Percentiles rank a stretch among this genome's conserved stretches.
phyloP scores from a whole-genome alignment of 371 early-diverging fungal species.

The Amoeboaphelidium protococcarum region DNA sequence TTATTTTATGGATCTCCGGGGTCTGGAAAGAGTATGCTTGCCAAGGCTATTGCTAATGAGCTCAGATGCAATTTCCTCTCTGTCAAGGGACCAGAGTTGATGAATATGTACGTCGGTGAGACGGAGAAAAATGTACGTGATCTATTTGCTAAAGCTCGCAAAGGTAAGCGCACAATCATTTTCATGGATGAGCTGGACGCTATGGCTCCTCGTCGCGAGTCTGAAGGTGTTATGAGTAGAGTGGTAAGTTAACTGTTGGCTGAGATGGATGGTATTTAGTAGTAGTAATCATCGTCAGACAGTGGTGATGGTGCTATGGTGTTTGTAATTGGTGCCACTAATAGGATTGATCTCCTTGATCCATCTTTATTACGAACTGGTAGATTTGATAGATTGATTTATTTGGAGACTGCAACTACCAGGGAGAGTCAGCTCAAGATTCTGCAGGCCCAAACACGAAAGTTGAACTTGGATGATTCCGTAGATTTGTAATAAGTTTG shows the following conservation, averaged over 20 bases:
- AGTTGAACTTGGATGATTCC: conserved; percentile 56
- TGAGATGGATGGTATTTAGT: conserved; percentile 77
- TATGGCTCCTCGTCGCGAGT: conserved; percentile 85
- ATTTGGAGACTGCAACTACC: conserved; percentile 64
- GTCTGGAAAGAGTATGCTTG: conserved; percentile 95
- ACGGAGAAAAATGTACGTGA: conserved; percentile 60
- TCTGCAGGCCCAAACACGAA: conserved; percentile 71
- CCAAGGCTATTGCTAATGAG: conserved; percentile 97
- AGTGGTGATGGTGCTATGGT: conserved; percentile 43
- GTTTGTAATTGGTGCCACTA: conserved; percentile 99
- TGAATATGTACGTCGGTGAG: conserved; percentile 20
- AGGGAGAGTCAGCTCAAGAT: conserved; percentile 63
- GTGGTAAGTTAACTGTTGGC: conserved; percentile 84
- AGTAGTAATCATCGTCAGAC: conserved; percentile 7
- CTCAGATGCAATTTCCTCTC: conserved; percentile 92
- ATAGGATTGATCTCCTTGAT: conserved; percentile 95
- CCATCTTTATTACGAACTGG: conserved; percentile 90
- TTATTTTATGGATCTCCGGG: conserved; percentile 96
- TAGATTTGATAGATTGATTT: conserved; percentile 83
- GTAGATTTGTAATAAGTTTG: conserved; percentile 44
- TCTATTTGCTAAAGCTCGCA: conserved; percentile 68
- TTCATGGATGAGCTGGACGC: conserved; percentile 99
- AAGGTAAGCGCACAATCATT: conserved; percentile 94
- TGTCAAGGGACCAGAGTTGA: conserved; percentile 91
- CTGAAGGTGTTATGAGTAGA: conserved; percentile 95